These are phyloP conservation scores for Prunus kanzakura DNA, from an alignment of 306 rosid species.

Conservation along the genomic window DNA sequence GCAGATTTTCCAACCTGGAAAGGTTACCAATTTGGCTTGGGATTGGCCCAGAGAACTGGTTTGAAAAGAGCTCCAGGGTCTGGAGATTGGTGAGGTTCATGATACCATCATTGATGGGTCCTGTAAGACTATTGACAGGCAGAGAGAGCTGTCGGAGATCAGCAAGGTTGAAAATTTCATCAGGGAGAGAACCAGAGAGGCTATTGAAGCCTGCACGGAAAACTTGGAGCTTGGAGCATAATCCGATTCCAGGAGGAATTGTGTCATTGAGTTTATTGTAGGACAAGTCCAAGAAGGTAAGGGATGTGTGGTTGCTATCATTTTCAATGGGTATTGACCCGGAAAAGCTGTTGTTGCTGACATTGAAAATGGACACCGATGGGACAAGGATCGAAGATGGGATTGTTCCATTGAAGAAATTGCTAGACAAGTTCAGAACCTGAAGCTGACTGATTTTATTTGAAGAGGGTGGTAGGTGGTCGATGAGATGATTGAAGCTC, in stretches of 20 bases:
- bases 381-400: constrained; percentile 10
- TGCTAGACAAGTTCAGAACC: neutral
- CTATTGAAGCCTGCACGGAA: neutral
- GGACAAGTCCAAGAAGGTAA: neutral
- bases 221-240: neutral
- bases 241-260: neutral
- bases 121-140: neutral
- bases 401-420: constrained; percentile 7
- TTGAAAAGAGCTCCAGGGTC: neutral
- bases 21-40: neutral
- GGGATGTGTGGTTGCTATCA: neutral
- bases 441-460: neutral
- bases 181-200: neutral
- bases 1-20: neutral
- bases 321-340: neutral
- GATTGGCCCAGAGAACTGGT: neutral
- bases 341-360: neutral
- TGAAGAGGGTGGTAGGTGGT: neutral
- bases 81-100: neutral
- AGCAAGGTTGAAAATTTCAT: neutral
- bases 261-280: neutral
- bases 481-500: neutral
- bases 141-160: neutral
- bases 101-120: neutral
- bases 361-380: constrained; percentile 9